Conservation (phyloP, 306 rosid genomes). For the Inga oerstediana region DNA sequence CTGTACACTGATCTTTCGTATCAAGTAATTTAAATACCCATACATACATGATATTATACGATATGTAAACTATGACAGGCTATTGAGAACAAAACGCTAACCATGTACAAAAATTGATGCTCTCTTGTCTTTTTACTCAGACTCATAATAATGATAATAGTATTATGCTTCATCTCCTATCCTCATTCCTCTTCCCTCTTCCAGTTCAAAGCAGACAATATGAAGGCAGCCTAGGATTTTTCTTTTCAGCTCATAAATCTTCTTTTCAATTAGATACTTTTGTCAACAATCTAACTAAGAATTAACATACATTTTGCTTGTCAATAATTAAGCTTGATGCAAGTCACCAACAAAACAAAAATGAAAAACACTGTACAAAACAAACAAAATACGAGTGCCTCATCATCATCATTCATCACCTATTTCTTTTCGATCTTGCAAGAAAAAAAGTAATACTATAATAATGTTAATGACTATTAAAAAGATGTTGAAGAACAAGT, state of each 20-base stretch:
- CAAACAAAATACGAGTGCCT: not conserved
- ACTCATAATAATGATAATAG: not conserved
- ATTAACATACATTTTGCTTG: not conserved
- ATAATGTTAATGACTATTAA: not conserved
- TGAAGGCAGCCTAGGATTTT: not conserved
- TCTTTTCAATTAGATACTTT: not conserved
- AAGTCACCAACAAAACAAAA: not conserved
- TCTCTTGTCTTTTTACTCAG: not conserved
- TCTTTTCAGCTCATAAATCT: not conserved
- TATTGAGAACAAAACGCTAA: not conserved
- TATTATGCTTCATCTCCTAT: not conserved
- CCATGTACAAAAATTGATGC: not conserved
- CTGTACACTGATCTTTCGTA: not conserved
- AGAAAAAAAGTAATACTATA: too few species aligned
- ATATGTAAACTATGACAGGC: not conserved
- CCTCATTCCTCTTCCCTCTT: slow-evolving; percentile 4
- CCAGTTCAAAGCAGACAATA: not conserved
- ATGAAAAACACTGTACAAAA: not conserved
- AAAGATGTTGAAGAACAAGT: not conserved
- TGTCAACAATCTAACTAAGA: not conserved
- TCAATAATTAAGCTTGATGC: not conserved
- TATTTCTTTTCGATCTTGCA: not conserved
- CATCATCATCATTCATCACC: slow-evolving; percentile 26
- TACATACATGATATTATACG: not conserved
- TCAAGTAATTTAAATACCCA: not conserved